Base-by-base conservation (phyloP, 2,329 filamentous ascomycete genomes). In the Allantophomopsis lycopodina region DNA sequence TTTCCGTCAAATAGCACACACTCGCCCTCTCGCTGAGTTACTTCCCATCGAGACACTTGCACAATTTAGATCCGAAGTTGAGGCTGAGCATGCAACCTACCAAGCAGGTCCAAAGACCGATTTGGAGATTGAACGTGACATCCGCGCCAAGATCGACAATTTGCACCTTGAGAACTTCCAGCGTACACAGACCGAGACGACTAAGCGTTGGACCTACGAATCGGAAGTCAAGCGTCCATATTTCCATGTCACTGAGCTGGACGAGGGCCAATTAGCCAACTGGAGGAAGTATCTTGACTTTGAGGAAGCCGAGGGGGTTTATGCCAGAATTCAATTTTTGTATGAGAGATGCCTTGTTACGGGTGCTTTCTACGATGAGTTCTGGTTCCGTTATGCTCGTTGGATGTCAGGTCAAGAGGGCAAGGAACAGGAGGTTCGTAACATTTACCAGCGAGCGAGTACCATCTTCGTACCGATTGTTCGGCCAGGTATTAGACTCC, bases 281-380 rank as follows among this genome's bases (percentile, higher is more conserved):
- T 98, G 91, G 91, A 76, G 83, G 52, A 94, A 94, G 54, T 98
- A 96, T 52, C 73, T 98, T 35, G 89, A 96, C 56, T 96, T 93
- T 50, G 91, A 98, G 56, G 91, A 98, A 61, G 63, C 71, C 0
- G 82, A 94, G 58, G 86, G 83, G 39, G 76, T 88, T 47, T 85
- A 78, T 48, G 61, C 68, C 12, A 76, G 91, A 43, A 80, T 72
- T 35, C 73, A 83, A 5, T 91, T 91, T 54, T 64, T 98, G 23
- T 96, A 98, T 56, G 91, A 98, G 64, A 79, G 91, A 38, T 96
- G 88, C 52, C 62, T 98, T 39, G 85, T 94, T 30, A 89, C 86
- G 0, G 93, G 85, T 53, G 89, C 91, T 13, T 82, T 93, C 49
- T 95, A 98, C 55, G 89, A 96, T 37, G 89, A 96, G 55, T 94